A percentile compares a stretch with the other conserved stretches of the same genome.
These are phyloP conservation scores for Murraya paniculata DNA, from an alignment of 345 rosid genomes.

Conservation along the genomic window DNA sequence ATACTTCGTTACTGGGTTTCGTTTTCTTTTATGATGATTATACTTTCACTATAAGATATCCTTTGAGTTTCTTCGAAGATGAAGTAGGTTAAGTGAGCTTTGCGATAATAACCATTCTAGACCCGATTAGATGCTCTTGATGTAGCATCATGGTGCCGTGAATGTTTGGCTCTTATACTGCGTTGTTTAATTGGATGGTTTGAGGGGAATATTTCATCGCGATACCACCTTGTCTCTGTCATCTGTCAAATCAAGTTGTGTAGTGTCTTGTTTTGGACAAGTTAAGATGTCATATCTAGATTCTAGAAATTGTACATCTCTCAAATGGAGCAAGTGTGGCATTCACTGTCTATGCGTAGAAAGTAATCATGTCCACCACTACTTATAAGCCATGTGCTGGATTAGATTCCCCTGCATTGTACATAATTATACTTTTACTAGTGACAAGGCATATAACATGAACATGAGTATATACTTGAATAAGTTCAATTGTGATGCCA, in stretches of 20 bases:
- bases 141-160: background rate
- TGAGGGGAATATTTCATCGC: constrained; percentile 42
- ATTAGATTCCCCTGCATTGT: constrained; percentile 1
- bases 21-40: background rate
- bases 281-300: constrained; percentile 30
- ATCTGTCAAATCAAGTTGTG: constrained; percentile 28
- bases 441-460: background rate
- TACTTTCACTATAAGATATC: too few relatives aligned
- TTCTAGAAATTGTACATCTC: constrained; percentile 30
- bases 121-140: background rate
- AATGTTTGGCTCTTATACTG: constrained; percentile 5
- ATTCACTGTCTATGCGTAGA: constrained; percentile 18
- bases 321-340: constrained; percentile 17
- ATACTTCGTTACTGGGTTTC: background rate
- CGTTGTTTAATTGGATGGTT: constrained; percentile 25
- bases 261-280: constrained; percentile 19
- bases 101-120: constrained; percentile 1
- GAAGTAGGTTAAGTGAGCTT: too few relatives aligned
- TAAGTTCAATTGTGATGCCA: background rate
- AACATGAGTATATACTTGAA: background rate
- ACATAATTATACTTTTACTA: background rate
- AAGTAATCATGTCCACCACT: constrained; percentile 22
- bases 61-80: too few relatives aligned
- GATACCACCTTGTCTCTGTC: constrained; percentile 32
- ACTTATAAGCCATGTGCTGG: constrained; percentile 7